Evolutionary conservation across 495 filamentous ascomycete species (phyloP), one percentile per base, ranked within the genome.

Genomic region (Neurospora sp.): DNA sequence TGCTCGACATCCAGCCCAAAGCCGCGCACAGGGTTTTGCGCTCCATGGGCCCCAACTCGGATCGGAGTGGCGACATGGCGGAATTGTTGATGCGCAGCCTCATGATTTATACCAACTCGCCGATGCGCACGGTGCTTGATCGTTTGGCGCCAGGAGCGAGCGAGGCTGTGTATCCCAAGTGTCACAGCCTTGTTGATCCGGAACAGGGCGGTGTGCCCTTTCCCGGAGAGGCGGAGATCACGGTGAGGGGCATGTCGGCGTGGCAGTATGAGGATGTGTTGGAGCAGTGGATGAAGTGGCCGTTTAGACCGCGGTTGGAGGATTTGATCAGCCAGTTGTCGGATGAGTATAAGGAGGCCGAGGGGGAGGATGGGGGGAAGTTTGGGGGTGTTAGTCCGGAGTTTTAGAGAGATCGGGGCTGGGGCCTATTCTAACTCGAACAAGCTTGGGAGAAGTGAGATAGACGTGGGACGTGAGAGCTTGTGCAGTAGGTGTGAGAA

Each of bases 271-370:
- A 84, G n/a, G 85, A 86, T 61, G 75, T 91, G 7, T 39, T 84
- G 3, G 79, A 84, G 72, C 82, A 83, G 12, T 91, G 86, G 85
- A 80, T 84, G 78, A 77, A 81, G 39, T 91, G 89, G 89, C 88
- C 89, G n/a, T 90, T 89, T 69, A 76, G 77, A n/a, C 86, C 86
- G 1, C 71, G 48, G 4, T 84, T 83, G 44, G 16, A 71, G 35
- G 82, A 87, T 61, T 72, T 88, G 41, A 73, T 87, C 6, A 74
- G 70, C 18, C 75, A 80, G 39, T 77, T 80, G 9, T 68, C 75
- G n/a, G 81, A 80, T 12, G 77, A 81, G 10, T 27, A 39, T 73
- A 75, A 73, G 14, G 75, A 72, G 0, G 11, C 12, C 0, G 73
- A 72, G 3, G 41, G 53, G 1, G 69, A 73, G 31, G 70, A 69